Base-by-base conservation (phyloP, 2,329 filamentous ascomycete species). In the Penicillium sp. region DNA sequence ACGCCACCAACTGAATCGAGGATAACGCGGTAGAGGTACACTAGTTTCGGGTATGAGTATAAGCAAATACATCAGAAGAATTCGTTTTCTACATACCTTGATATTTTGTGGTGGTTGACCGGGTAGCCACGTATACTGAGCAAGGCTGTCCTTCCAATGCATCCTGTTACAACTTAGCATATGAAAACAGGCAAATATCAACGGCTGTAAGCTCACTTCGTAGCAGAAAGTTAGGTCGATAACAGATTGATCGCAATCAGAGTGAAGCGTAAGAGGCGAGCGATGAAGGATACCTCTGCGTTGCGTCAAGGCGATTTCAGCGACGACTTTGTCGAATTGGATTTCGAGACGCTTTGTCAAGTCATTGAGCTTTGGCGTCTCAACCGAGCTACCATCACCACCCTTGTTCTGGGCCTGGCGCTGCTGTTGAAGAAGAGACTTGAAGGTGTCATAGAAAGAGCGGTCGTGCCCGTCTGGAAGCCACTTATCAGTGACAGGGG, bases 261-360 rank as follows among this genome's bases (percentile, higher is more conserved):
- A 50, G 64, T 80, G 63, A 58, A 80, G 58, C 72, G 74, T 56
- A 63, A 79, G 54, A 3, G 78, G 71, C 28, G 77, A 76, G 3
- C 84, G 84, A 58, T 89, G 84, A 4, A 84, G 73, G 10, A 90
- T 84, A 48, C 82, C 85, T 46, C 84, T 75, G 60, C 81, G 77
- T 69, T 89, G 80, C 6, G 84, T 80, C 67, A 86, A 80, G 54
- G 88, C 83, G 64, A 90, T 83, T 50, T 83, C 76, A 46, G 80
- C 69, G 60, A 89, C 88, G 2, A 89, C 77, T 7, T 69, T 69
- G n/a, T 76, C 76, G 9, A 83, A 81, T 60, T 83, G 82, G 3
- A 68, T 66, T 0, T 76, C 74, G 13, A 89, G 70, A 48, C 82
- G 79, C 10, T 75, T 73, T 11, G 82, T 80, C 36, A 91, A 66